phyloP scores from a whole-genome alignment of 257 asterid genomes.

The Fraxinus cuspidata region DNA sequence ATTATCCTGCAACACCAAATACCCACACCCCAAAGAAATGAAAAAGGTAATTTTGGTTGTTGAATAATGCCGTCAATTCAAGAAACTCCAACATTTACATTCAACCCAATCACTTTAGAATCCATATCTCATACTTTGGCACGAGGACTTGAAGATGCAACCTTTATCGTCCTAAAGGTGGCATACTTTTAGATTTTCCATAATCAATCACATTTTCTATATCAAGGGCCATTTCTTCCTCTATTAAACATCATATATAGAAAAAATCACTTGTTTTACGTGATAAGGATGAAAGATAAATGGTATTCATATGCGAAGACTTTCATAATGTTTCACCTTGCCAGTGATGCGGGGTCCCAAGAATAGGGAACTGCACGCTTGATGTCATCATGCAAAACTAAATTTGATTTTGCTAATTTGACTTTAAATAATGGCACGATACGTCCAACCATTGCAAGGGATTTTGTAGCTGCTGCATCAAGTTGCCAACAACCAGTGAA shows the following conservation, averaged over 20 bases:
- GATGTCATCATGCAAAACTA: constrained; percentile 67
- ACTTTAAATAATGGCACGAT: constrained; percentile 62
- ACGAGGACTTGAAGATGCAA: too few relatives aligned
- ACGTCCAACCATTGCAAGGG: constrained; percentile 88
- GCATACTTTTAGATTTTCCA: neutral
- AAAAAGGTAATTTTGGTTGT: neutral
- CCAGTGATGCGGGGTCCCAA: constrained; percentile 95
- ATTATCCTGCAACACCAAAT: neutral
- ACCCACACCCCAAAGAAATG: neutral
- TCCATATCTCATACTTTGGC: neutral
- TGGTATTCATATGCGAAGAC: neutral
- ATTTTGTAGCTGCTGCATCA: constrained; percentile 89
- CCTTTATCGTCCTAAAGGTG: too few relatives aligned
- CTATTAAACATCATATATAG: neutral
- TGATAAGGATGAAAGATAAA: constrained; percentile 10
- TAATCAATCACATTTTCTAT: neutral
- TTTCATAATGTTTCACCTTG: constrained; percentile 58
- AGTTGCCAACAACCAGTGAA: constrained; percentile 94
- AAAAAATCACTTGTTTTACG: neutral
- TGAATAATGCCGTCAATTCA: neutral
- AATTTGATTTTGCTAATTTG: constrained; percentile 48
- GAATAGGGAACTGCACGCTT: constrained; percentile 89
- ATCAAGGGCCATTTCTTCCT: neutral
- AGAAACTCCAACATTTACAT: neutral
- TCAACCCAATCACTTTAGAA: neutral